These are phyloP conservation scores for Discostella pseudostelligera DNA, from an alignment of 108 stramenopile genomes.

Conservation along the genomic window DNA sequence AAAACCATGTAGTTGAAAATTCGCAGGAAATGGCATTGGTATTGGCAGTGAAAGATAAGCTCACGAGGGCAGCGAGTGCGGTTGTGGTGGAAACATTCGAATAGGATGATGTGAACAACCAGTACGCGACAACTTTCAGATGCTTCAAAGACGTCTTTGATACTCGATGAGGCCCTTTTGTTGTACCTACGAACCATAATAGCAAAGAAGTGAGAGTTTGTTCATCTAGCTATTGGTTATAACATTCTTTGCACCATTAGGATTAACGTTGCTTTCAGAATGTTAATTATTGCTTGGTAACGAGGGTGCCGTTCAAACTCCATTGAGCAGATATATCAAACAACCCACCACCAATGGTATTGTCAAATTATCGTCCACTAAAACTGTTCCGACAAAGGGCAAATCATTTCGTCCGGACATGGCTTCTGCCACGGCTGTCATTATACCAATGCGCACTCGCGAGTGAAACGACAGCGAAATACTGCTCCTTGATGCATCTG, in stretches of 20 bases:
- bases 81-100: slow-evolving; percentile 54
- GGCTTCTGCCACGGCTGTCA: slow-evolving; percentile 28
- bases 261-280: too few species aligned
- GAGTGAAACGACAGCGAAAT: slow-evolving; percentile 10
- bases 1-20: slow-evolving; percentile 6
- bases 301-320: too few species aligned
- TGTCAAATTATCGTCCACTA: slow-evolving; percentile 38
- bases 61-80: slow-evolving; percentile 88
- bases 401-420: slow-evolving; percentile 24
- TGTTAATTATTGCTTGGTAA: too few species aligned
- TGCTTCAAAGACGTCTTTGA: too few species aligned
- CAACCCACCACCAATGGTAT: slow-evolving; percentile 42
- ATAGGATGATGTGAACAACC: too few species aligned
- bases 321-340: slow-evolving; percentile 7
- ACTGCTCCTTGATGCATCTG: too few species aligned
- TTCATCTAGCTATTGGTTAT: too few species aligned
- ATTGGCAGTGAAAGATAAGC: slow-evolving; percentile 76
- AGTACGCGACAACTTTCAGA: too few species aligned
- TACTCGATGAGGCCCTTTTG: too few species aligned
- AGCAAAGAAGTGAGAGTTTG: too few species aligned
- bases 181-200: too few species aligned
- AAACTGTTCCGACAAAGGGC: slow-evolving; percentile 9
- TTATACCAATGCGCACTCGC: slow-evolving; percentile 20
- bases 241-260: too few species aligned
- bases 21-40: slow-evolving; percentile 51